Evolutionary conservation across 805 yeast genomes (phyloP), one percentile per base, ranked within the genome.

Genomic region (Metschnikowia proteae): DNA sequence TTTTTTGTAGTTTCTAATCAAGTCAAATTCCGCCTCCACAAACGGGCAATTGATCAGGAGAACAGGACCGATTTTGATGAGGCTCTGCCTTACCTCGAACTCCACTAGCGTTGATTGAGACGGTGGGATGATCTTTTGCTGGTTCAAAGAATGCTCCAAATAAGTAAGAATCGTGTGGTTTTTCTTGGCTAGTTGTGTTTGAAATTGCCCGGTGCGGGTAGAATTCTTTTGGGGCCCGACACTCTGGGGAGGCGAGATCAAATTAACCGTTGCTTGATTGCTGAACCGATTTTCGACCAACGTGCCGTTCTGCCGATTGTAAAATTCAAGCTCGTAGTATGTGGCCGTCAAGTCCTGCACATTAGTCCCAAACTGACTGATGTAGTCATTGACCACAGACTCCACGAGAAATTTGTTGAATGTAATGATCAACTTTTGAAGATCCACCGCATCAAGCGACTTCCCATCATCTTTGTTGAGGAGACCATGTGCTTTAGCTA

Each of bases 401-500:
- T 75, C 77, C 48, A 87, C 62, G 13, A 87, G 60, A 59, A 83
- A 86, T 48, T 77, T 70, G 59, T 81, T 80, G 60, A 87, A 85
- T 1, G 76, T 62, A 33, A 81, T 80, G 6, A 81, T 64, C 55
- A 78, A 59, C 31, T 60, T 59, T 35, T 81, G 66, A 52, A 78
- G 75, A 5, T 70, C 75, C 29, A 59, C 61, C 10, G 75, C 76
- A 59, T 76, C 75, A 7, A 74, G 64, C 2, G 68, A 57, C n/a
- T 66, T 66, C 6, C 76, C 74, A 36, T 70, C 75, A 46, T 79
- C 82, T 30, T 69, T 72, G 45, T 80, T 79, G 1, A 83, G 56
- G 10, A 88, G 67, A 0, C 83, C 84, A 29, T 78, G 61, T 3
- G 70, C 68, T 17, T 67, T 60, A 0, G 88, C 87, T 30, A 79